Conservation (phyloP, 257 asterid genomes). For the Gentiana dahurica region DNA sequence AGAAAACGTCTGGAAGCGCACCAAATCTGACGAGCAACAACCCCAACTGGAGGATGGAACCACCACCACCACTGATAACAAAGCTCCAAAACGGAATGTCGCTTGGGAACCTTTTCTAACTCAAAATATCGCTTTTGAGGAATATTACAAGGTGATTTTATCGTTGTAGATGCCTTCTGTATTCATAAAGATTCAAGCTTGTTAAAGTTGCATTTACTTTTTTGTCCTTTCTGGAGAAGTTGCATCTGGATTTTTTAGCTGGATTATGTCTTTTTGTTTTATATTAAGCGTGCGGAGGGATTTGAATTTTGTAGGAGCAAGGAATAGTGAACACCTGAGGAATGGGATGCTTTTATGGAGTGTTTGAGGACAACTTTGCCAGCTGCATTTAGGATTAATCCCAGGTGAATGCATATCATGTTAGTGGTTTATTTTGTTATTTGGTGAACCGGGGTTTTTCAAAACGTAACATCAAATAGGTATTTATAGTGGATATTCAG, state of each 20-base stretch:
- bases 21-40: conserved; percentile 37
- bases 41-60: conserved; percentile 6
- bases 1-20: conserved; percentile 83
- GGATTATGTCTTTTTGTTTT: not conserved
- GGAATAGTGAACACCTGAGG: conserved; percentile 56
- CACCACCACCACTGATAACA: conserved; percentile 20
- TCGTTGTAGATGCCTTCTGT: not conserved
- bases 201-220: not conserved
- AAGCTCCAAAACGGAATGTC: conserved; percentile 12
- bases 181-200: not conserved
- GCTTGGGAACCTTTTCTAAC: conserved; percentile 65
- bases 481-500: no score
- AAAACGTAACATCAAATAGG: no score
- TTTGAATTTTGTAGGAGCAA: conserved; percentile 44
- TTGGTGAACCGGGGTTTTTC: not conserved
- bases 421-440: no score
- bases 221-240: not conserved
- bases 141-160: conserved; percentile 62
- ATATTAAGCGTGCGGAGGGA: not conserved
- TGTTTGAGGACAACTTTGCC: conserved; percentile 64
- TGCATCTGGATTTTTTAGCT: not conserved
- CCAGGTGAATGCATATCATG: conserved; percentile 37
- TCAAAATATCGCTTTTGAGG: conserved; percentile 68
- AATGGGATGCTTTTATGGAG: conserved; percentile 71
- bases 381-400: conserved; percentile 88